Percentiles rank a stretch among this genome's conserved stretches.
Conservation (phyloP, 805 yeast genomes). For the Saccharomycopsis oosterbeekiorum region DNA sequence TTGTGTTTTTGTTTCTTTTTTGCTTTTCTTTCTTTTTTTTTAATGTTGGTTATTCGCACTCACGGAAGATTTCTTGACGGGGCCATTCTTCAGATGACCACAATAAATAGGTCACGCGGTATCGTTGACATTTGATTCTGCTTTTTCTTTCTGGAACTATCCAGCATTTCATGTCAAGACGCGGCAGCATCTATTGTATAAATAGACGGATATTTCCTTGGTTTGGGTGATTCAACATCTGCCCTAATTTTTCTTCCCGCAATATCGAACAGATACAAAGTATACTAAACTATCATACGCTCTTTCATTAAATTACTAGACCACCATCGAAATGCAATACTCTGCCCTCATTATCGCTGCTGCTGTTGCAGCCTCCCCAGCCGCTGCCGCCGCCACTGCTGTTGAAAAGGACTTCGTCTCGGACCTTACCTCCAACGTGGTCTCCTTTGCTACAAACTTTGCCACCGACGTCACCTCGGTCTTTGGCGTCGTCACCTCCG, state of each 20-base stretch:
- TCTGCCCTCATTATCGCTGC: not conserved
- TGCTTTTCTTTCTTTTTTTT: too few relatives aligned
- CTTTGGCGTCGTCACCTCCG: conserved; percentile 7
- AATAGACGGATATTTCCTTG: not conserved
- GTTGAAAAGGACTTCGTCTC: conserved; percentile 1
- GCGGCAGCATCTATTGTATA: not conserved
- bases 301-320: too few relatives aligned
- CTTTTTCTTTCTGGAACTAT: not conserved
- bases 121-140: too few relatives aligned
- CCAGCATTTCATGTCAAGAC: not conserved
- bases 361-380: not conserved
- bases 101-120: too few relatives aligned
- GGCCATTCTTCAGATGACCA: too few relatives aligned
- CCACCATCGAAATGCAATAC: conserved; percentile 5
- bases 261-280: not conserved
- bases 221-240: not conserved
- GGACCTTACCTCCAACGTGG: not conserved
- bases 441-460: not conserved
- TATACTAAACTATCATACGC: not conserved
- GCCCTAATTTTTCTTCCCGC: too few relatives aligned
- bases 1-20: too few relatives aligned
- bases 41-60: not conserved
- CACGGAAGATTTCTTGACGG: not conserved
- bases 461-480: conserved; percentile 7
- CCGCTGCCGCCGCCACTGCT: conserved; percentile 4